Percentiles rank a stretch among this genome's conserved stretches.
phyloP scores from a whole-genome alignment of 2,329 filamentous ascomycete species.

The Periconia macrospinosa region DNA sequence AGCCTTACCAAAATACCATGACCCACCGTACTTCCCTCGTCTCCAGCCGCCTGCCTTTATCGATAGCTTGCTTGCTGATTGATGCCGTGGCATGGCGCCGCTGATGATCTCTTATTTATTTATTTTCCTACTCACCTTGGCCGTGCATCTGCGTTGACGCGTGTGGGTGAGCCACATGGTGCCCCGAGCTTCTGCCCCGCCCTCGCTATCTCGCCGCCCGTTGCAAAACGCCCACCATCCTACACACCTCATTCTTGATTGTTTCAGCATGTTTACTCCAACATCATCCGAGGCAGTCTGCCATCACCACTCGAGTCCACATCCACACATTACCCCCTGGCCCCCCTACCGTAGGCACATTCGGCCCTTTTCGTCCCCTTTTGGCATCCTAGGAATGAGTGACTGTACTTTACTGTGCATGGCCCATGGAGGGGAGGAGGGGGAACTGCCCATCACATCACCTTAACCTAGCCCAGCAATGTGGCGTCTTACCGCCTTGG shows the following conservation, averaged over 20 bases:
- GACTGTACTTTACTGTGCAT: not conserved
- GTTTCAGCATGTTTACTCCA: not conserved
- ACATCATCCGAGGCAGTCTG: not conserved
- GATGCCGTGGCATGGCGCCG: too few species aligned
- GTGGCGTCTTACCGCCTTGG: constrained; percentile 1
- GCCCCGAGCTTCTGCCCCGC: not conserved
- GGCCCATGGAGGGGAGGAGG: not conserved
- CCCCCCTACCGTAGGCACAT: too few species aligned
- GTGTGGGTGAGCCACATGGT: not conserved
- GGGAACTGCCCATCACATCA: not conserved
- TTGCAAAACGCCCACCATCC: not conserved
- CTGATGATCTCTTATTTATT: too few species aligned
- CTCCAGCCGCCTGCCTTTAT: not conserved
- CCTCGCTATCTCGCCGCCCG: not conserved
- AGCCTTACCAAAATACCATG: not conserved
- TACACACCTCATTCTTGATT: not conserved
- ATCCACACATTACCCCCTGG: not conserved
- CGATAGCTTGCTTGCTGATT: too few species aligned
- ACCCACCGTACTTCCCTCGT: not conserved
- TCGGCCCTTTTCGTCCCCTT: too few species aligned
- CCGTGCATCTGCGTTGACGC: not conserved
- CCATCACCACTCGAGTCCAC: not conserved
- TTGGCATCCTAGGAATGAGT: too few species aligned
- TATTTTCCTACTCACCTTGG: too few species aligned
- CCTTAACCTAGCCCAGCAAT: not conserved